These are phyloP conservation scores for Tetracladium setigerum DNA, from an alignment of 495 filamentous ascomycete species.

Conservation along the genomic window DNA sequence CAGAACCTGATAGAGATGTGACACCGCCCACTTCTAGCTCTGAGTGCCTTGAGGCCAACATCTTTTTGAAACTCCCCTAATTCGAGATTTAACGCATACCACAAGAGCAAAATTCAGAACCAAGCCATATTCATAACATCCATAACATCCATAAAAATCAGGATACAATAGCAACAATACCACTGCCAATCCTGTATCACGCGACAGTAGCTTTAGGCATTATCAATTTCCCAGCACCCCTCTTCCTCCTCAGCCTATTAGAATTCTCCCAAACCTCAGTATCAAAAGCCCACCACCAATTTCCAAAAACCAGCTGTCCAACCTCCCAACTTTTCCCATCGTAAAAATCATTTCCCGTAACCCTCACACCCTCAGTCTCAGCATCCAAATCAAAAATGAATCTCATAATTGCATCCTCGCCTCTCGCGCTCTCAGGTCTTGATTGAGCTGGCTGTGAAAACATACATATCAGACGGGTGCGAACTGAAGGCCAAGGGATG, in stretches of 20 bases:
- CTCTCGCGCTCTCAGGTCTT: conserved; percentile 26
- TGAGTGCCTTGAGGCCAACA: too few relatives aligned
- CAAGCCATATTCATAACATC: too few relatives aligned
- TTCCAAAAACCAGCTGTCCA: conserved; percentile 29
- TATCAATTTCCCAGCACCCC: conserved; percentile 17
- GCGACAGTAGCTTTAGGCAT: too few relatives aligned
- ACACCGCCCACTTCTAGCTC: too few relatives aligned
- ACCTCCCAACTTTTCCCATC: conserved; percentile 29
- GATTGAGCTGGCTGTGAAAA: conserved; percentile 27
- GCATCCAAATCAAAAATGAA: conserved; percentile 36
- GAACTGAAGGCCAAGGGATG: conserved; percentile 34
- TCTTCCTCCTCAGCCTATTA: conserved; percentile 27
- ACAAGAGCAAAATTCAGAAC: too few relatives aligned
- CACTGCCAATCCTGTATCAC: too few relatives aligned
- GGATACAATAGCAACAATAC: too few relatives aligned
- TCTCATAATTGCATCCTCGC: conserved; percentile 25
- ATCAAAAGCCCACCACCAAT: conserved; percentile 41
- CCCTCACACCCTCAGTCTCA: conserved; percentile 26
- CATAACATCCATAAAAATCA: too few relatives aligned
- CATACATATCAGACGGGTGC: conserved; percentile 33
- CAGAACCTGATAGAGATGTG: too few relatives aligned
- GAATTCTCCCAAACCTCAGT: conserved; percentile 12
- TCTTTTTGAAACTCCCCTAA: too few relatives aligned
- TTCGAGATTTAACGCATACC: too few relatives aligned
- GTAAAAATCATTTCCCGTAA: conserved; percentile 17